phyloP scores from a whole-genome alignment of 371 early-diverging fungal genomes.

The Gilbertella persicaria region DNA sequence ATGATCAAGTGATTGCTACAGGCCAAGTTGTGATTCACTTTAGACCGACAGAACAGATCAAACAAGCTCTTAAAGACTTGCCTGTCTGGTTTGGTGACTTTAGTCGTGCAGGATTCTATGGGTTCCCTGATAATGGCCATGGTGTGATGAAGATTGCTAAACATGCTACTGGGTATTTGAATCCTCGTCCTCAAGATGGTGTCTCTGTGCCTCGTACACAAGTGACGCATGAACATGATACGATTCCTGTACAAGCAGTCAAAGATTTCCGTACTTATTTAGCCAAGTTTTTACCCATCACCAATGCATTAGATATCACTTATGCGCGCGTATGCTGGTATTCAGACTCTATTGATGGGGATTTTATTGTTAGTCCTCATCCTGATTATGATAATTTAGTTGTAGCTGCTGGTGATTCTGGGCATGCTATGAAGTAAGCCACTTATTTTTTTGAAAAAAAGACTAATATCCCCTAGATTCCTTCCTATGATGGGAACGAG shows the following conservation, averaged over 20 bases:
- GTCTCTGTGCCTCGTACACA: constrained; percentile 49
- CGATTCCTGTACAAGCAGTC: constrained; percentile 36
- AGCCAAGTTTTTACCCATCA: constrained; percentile 30
- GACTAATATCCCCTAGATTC: constrained; percentile 11
- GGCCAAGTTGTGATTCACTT: constrained; percentile 61
- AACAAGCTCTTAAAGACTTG: constrained; percentile 21
- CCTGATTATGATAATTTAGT: constrained; percentile 41
- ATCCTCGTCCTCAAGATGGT: constrained; percentile 31
- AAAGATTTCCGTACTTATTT: constrained; percentile 28
- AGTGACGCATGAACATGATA: constrained; percentile 35
- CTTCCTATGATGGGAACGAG: constrained; percentile 25
- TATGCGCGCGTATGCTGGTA: constrained; percentile 45
- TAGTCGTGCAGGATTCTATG: constrained; percentile 44
- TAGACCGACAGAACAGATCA: constrained; percentile 17
- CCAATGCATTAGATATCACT: constrained; percentile 25
- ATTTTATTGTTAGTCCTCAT: constrained; percentile 38
- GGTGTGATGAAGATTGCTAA: constrained; percentile 46
- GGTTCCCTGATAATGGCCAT: constrained; percentile 43
- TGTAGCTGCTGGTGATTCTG: constrained; percentile 47
- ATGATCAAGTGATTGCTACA: constrained; percentile 40
- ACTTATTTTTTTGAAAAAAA: not conserved
- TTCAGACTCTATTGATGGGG: constrained; percentile 44
- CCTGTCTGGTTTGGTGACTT: constrained; percentile 62
- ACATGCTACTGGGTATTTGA: constrained; percentile 41
- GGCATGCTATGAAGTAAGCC: constrained; percentile 50